Evolutionary conservation across 1,139 yeast genomes (phyloP).

Genomic region (Nakaseomyces kungkrabaensis): DNA sequence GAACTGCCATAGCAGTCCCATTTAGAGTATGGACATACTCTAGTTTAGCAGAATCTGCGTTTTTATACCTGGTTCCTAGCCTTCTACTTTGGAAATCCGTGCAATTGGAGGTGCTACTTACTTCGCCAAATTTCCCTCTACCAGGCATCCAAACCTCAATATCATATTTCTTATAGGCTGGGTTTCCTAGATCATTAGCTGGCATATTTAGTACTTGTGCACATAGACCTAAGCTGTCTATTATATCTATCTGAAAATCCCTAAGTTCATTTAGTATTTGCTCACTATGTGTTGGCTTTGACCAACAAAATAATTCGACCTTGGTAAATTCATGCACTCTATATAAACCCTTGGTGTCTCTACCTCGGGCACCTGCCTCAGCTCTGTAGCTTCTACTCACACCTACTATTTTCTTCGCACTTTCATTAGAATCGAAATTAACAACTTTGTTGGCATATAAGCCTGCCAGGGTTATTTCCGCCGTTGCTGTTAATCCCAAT

Average conservation of each 20-base stretch:
- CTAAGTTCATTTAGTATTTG: slow-evolving; percentile 51
- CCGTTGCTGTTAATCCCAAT: slow-evolving; percentile 80
- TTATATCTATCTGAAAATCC: slow-evolving; percentile 53
- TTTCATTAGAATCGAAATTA: slow-evolving; percentile 16
- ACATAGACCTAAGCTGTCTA: slow-evolving; percentile 58
- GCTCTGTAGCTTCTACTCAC: slow-evolving; percentile 84
- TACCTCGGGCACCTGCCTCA: slow-evolving; percentile 96
- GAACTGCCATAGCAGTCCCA: slow-evolving; percentile 95
- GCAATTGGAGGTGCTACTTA: slow-evolving; percentile 86
- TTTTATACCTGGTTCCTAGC: slow-evolving; percentile 50
- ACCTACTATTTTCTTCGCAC: slow-evolving; percentile 55
- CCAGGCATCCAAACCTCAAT: slow-evolving; percentile 99
- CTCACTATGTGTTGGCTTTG: slow-evolving; percentile 38
- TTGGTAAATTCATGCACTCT: slow-evolving; percentile 98
- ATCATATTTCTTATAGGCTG: slow-evolving; percentile 86
- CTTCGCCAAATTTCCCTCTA: slow-evolving; percentile 85
- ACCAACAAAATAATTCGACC: slow-evolving; percentile 84
- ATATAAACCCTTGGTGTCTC: slow-evolving; percentile 83
- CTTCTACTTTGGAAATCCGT: slow-evolving; percentile 86
- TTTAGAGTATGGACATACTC: slow-evolving; percentile 73
- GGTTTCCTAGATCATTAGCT: slow-evolving; percentile 81
- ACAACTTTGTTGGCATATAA: slow-evolving; percentile 39
- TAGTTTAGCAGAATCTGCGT: slow-evolving; percentile 30
- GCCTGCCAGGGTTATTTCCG: slow-evolving; percentile 91
- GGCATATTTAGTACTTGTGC: slow-evolving; percentile 89